Evolutionary conservation across 2,329 filamentous ascomycete genomes (phyloP), one percentile per base, ranked within the genome.

Genomic region (Exophiala aquamarina): DNA sequence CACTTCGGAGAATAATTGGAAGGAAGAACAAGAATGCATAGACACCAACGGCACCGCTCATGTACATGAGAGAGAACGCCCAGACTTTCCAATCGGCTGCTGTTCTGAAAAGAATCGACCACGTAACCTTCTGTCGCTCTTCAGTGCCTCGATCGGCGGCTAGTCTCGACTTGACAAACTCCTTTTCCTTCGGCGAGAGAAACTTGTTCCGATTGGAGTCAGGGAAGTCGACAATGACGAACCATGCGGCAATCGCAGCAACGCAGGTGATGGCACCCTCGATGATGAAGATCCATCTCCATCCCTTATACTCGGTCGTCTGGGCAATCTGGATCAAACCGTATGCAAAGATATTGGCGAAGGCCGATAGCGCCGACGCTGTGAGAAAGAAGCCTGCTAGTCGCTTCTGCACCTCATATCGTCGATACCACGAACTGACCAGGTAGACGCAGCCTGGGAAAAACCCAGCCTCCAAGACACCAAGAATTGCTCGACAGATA

Each of bases 201-300:
- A 86, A 86, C 56, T 63, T 70, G 56, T 80, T 76, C 44, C 76
- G 81, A 0, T 80, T 71, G 19, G 79, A 71, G 55, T 86, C 82
- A 0, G 83, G 83, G 52, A 87, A 86, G 58, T 85, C 81, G 29
- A 85, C 71, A 66, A 86, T 84, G 82, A 82, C 86, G 73, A 81
- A 84, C 59, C 81, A 86, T 0, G 81, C 83, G 6, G 73, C 46
- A 26, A 83, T 57, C 3, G 82, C 82, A 15, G 86, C 66, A 17
- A 80, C 44, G 50, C 74, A 74, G 6, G 82, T 75, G 54, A 86
- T 79, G 8, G 78, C 59, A 0, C 83, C 83, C 56, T 86, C 82
- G 0, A 86, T 78, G 1, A 86, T 63, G 55, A 81, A 86, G 81
- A 86, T 86, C 73, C 78, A 86, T 21, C 80, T 76, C 82, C 82